Base-by-base conservation (phyloP, 1,139 yeast species). In the Magnusiomyces sp. region DNA sequence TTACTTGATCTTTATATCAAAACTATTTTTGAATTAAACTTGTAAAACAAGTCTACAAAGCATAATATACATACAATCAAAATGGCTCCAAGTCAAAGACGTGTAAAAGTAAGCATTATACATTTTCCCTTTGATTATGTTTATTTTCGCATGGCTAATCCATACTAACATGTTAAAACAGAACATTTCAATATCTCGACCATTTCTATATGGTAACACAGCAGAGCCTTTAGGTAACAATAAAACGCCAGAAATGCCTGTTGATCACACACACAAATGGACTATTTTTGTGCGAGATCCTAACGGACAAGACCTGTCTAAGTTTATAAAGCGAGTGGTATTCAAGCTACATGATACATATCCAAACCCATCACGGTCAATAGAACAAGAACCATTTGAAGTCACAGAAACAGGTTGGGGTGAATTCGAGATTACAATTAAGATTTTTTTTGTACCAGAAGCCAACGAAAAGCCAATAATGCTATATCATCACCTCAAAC, bases 331-430 rank as follows among this genome's bases (percentile, higher is more conserved):
- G 61, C 83, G 87, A 64, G 97, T 94, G 1, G 90, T 92, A 0
- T 92, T 90, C 72, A 92, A 94, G 64, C 73, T 92, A 38, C 98
- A 92, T 65, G 98, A 92, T 58, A 92, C 98, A 0, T 92, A 92
- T 61, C 85, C 83, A 11, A 86, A 82, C 58, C 80, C 97, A 1
- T 80, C 89, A 16, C 71, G 99, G 52, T 75, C 94, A 1, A 75
- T 92, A 6, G 98, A 92, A 56, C 67, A 74, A 34, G 97, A 97
- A 1, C 98, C 98, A 0, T 92, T 85, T 61, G 95, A 90, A 64
- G 90, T 92, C 13, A 86, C 96, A 1, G 99, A 94, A 63, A 87
- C 97, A 0, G 99, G 99, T 0, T 92, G 99, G 99, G 99, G 99
- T 55, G 99, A 92, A 66, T 92, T 92, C 68, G 99, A 92, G 62